Evolutionary conservation across 768 basidiomycete species (phyloP).

Genomic region (Kwoniella shandongensis): DNA sequence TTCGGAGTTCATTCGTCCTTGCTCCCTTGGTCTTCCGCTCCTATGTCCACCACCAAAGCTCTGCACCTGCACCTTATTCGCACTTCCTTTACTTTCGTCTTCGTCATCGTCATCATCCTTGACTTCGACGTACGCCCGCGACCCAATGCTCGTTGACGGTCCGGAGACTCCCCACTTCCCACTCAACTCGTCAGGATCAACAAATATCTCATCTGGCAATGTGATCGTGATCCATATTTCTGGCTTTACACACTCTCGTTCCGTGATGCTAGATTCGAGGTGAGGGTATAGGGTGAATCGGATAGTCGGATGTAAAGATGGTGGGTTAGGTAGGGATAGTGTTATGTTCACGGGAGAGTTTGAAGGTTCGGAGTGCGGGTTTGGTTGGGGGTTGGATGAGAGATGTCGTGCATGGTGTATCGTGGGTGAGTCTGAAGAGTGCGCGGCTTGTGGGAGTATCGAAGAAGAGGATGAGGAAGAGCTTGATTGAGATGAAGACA

Average conservation of each 20-base stretch:
- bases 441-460: too few relatives aligned
- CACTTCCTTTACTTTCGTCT: not conserved
- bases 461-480: too few relatives aligned
- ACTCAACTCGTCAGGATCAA: constrained; percentile 32
- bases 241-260: not conserved
- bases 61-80: too few relatives aligned
- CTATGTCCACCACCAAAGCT: too few relatives aligned
- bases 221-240: not conserved
- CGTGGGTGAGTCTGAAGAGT: too few relatives aligned
- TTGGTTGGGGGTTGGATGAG: not conserved
- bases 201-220: constrained; percentile 34
- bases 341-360: not conserved
- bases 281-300: constrained; percentile 11
- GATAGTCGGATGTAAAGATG: constrained; percentile 16
- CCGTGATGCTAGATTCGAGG: not conserved
- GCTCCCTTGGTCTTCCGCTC: constrained; percentile 3
- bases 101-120: not conserved
- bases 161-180: constrained; percentile 1
- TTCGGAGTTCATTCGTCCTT: too few relatives aligned
- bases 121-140: not conserved
- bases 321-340: constrained; percentile 6
- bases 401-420: not conserved
- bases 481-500: too few relatives aligned
- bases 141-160: not conserved
- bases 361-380: too few relatives aligned